phyloP scores from a whole-genome alignment of 345 rosid species.

The Rhodomyrtus tomentosa region DNA sequence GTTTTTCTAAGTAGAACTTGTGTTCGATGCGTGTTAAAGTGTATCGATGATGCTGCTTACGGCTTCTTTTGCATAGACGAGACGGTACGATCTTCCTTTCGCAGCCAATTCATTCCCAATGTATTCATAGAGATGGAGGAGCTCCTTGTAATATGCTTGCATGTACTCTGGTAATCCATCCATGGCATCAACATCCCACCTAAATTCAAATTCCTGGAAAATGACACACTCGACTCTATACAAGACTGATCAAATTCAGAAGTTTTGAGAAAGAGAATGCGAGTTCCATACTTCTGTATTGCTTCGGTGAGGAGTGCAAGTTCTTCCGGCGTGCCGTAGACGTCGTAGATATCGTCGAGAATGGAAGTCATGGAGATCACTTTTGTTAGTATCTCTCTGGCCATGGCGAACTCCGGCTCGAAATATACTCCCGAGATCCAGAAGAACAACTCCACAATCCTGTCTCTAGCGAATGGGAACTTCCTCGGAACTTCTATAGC shows the following conservation, averaged over 20 bases:
- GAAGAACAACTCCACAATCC: slow-evolving; percentile 2
- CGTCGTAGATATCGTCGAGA: not conserved
- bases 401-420: not conserved
- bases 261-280: not conserved
- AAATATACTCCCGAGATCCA: slow-evolving; percentile 4
- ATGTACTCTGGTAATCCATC: not conserved
- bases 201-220: not conserved
- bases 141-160: not conserved
- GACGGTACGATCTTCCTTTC: not conserved
- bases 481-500: not conserved
- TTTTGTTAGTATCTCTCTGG: not conserved
- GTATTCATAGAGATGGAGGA: not conserved
- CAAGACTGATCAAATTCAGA: not conserved
- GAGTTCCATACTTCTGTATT: not conserved
- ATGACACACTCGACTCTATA: not conserved
- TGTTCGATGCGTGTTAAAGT: not conserved
- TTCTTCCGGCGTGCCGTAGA: not conserved
- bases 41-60: not conserved
- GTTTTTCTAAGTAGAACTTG: not conserved
- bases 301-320: not conserved
- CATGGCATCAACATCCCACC: not conserved
- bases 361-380: not conserved
- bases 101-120: not conserved
- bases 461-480: slow-evolving; percentile 8
- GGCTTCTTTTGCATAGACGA: not conserved